These are phyloP conservation scores for Dothideomycetidae sp. DNA, from an alignment of 2,329 filamentous ascomycete species.

Conservation along the genomic window DNA sequence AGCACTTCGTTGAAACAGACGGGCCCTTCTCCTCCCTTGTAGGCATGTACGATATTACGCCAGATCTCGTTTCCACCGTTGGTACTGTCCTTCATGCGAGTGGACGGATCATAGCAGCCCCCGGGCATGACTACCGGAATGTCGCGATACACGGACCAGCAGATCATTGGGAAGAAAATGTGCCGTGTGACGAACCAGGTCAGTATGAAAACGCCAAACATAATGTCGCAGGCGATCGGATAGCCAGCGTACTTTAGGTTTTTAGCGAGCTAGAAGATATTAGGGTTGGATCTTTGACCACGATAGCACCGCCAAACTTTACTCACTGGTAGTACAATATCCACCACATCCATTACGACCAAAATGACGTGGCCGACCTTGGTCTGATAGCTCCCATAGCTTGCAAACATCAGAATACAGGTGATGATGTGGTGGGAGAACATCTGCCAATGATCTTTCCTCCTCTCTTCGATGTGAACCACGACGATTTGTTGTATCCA, in stretches of 20 bases:
- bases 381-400: constrained; percentile 76
- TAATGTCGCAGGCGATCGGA: constrained; percentile 60
- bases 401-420: constrained; percentile 60
- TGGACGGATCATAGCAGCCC: constrained; percentile 55
- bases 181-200: constrained; percentile 78
- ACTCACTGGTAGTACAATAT: constrained; percentile 71
- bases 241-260: constrained; percentile 81
- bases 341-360: constrained; percentile 85
- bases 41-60: constrained; percentile 57
- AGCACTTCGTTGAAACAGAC: constrained; percentile 70
- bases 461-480: constrained; percentile 82
- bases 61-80: constrained; percentile 30
- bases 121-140: constrained; percentile 46
- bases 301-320: too few relatives aligned
- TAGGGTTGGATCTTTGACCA: constrained; percentile 1
- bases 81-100: constrained; percentile 39
- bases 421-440: constrained; percentile 89
- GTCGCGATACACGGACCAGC: constrained; percentile 66
- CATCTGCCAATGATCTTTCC: constrained; percentile 96
- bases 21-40: constrained; percentile 49
- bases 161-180: constrained; percentile 61
- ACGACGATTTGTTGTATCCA: constrained; percentile 91
- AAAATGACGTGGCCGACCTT: constrained; percentile 80
- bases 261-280: constrained; percentile 88
- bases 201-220: constrained; percentile 74